These are phyloP conservation scores for Pelargonium citronellum DNA, from an alignment of 441 rosid species.

Conservation along the genomic window DNA sequence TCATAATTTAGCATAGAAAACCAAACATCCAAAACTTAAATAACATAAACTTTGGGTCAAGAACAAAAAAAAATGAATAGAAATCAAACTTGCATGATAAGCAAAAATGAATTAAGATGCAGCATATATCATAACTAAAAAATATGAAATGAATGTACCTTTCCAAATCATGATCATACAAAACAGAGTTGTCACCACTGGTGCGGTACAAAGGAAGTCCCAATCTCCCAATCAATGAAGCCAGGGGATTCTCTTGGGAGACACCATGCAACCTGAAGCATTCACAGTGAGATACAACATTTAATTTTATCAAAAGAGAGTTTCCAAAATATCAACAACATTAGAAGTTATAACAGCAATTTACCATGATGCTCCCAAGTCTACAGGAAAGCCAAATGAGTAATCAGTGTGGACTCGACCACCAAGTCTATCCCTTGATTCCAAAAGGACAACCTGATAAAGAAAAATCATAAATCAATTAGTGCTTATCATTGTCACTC, in stretches of 20 bases:
- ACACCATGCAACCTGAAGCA: constrained; percentile 87
- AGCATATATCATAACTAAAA: neutral
- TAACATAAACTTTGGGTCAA: neutral
- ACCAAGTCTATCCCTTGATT: constrained; percentile 84
- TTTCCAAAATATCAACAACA: constrained; percentile 4
- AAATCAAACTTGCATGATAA: neutral
- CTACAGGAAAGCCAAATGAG: constrained; percentile 90
- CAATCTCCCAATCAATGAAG: constrained; percentile 73
- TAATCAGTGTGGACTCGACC: constrained; percentile 83
- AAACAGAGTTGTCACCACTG: constrained; percentile 87
- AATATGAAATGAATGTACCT: constrained; percentile 37
- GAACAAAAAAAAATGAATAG: constrained; percentile 2
- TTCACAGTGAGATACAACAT: constrained; percentile 13
- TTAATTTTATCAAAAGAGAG: neutral
- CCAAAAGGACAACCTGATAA: constrained; percentile 70
- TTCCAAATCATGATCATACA: constrained; percentile 94
- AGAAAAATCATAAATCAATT: neutral
- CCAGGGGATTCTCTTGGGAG: constrained; percentile 87
- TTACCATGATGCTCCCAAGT: constrained; percentile 95
- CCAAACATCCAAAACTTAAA: neutral
- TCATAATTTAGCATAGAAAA: neutral
- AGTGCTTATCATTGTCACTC: neutral
- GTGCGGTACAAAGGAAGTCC: constrained; percentile 93
- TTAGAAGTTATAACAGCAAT: neutral
- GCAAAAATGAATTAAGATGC: no score